A percentile compares a stretch with the other conserved stretches of the same genome.
Conservation (phyloP, 176 grass and related monocot genomes). For the Bromus sterilis region DNA sequence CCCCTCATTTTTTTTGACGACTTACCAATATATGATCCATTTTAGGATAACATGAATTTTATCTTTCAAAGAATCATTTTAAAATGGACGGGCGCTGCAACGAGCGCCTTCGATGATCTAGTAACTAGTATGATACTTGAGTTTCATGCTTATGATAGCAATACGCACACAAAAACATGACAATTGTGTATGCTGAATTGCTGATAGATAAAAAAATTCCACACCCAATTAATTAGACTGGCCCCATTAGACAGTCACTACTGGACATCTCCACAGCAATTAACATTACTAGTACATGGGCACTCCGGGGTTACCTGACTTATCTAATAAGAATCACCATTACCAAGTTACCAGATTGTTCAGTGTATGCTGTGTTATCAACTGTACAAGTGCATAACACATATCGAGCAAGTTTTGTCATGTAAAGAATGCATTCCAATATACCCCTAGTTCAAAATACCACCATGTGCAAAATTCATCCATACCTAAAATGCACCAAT, state of each 20-base stretch:
- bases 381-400: neutral
- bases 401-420: no score
- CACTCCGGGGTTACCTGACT: neutral
- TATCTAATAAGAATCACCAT: neutral
- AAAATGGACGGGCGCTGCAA: no score
- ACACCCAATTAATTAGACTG: neutral
- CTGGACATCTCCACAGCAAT: neutral
- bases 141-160: neutral
- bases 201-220: neutral
- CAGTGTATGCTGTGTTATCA: neutral
- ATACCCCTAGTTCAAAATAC: neutral
- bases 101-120: no score
- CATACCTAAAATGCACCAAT: no score
- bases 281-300: neutral
- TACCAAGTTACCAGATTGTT: neutral
- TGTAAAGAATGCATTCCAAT: neutral
- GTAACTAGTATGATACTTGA: neutral
- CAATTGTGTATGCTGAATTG: neutral
- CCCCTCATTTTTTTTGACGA: no score
- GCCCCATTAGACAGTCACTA: neutral
- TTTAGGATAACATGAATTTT: no score
- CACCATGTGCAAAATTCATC: neutral
- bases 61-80: no score
- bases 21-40: no score
- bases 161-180: neutral